A percentile compares a stretch with the other conserved stretches of the same genome.
Evolutionary conservation across 352 stramenopile species (phyloP).

Genomic region (Pythium grandisporangium): DNA sequence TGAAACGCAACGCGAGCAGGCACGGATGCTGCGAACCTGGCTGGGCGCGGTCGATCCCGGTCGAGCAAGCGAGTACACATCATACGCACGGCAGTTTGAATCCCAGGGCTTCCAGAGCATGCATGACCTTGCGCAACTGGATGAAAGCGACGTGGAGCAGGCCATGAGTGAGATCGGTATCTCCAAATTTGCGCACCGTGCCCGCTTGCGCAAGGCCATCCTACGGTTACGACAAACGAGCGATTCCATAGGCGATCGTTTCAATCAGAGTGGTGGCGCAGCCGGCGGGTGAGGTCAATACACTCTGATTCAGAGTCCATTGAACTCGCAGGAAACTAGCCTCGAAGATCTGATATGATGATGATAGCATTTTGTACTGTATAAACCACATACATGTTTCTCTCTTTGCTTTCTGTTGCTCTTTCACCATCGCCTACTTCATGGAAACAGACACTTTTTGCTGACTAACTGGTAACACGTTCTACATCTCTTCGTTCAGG

Average conservation of each 20-base stretch:
- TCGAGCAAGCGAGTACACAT: constrained; percentile 37
- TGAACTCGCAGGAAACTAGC: too few relatives aligned
- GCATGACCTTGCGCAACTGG: constrained; percentile 45
- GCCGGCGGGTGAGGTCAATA: too few relatives aligned
- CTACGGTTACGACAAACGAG: too few relatives aligned
- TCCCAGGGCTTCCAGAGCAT: constrained; percentile 52
- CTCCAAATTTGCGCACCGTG: constrained; percentile 63
- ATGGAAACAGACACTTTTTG: too few relatives aligned
- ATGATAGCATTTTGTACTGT: too few relatives aligned
- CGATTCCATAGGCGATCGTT: constrained; percentile 2
- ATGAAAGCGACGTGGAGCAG: constrained; percentile 60
- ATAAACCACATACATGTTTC: too few relatives aligned
- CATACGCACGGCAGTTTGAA: constrained; percentile 51
- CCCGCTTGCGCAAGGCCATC: constrained; percentile 64
- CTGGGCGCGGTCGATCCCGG: constrained; percentile 37
- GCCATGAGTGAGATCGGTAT: constrained; percentile 71
- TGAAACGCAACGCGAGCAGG: constrained; percentile 6
- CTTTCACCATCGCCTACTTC: too few relatives aligned
- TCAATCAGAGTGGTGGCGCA: constrained; percentile 6
- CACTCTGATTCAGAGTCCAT: too few relatives aligned
- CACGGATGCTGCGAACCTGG: constrained; percentile 35
- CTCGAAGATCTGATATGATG: too few relatives aligned
- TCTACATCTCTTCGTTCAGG: constrained; percentile 78
- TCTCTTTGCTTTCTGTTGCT: too few relatives aligned
- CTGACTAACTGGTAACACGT: too few relatives aligned